These are phyloP conservation scores for Crucibulum laeve DNA, from an alignment of 768 basidiomycete genomes.

Conservation along the genomic window DNA sequence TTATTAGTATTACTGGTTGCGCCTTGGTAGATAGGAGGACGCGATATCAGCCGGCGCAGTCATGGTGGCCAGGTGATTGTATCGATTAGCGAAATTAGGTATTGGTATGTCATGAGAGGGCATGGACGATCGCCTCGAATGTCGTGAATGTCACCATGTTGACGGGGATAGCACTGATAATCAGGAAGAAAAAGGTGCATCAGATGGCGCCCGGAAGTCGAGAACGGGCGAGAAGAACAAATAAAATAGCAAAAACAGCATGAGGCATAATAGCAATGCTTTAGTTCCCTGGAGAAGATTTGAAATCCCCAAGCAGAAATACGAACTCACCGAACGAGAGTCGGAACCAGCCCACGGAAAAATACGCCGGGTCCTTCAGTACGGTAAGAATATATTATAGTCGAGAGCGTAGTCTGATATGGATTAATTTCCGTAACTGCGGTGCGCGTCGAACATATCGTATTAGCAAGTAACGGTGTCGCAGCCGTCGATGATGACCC, in stretches of 20 bases:
- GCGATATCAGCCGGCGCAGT: too few species aligned
- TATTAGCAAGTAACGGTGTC: conserved; percentile 5
- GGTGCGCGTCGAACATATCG: conserved; percentile 7
- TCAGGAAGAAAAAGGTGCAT: not conserved
- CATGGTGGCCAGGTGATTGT: too few species aligned
- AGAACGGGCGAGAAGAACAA: not conserved
- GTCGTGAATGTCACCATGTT: conserved; percentile 80
- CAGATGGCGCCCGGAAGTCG: conserved; percentile 1
- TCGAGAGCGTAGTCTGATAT: conserved; percentile 55
- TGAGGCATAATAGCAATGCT: not conserved
- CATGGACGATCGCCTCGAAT: conserved; percentile 58
- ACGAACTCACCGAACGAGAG: conserved; percentile 64
- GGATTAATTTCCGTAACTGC: conserved; percentile 31
- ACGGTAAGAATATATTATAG: conserved; percentile 56
- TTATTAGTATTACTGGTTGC: too few species aligned
- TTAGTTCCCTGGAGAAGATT: not conserved
- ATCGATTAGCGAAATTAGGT: not conserved
- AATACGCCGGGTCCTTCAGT: conserved; percentile 68
- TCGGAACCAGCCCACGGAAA: conserved; percentile 74
- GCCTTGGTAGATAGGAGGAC: too few species aligned
- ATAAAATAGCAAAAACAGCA: not conserved
- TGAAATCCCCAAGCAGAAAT: conserved; percentile 1
- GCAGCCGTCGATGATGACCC: conserved; percentile 1
- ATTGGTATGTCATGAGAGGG: conserved; percentile 15
- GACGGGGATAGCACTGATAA: conserved; percentile 72